Evolutionary conservation across 306 rosid species (phyloP).

Genomic region (Trifolium subterraneum): DNA sequence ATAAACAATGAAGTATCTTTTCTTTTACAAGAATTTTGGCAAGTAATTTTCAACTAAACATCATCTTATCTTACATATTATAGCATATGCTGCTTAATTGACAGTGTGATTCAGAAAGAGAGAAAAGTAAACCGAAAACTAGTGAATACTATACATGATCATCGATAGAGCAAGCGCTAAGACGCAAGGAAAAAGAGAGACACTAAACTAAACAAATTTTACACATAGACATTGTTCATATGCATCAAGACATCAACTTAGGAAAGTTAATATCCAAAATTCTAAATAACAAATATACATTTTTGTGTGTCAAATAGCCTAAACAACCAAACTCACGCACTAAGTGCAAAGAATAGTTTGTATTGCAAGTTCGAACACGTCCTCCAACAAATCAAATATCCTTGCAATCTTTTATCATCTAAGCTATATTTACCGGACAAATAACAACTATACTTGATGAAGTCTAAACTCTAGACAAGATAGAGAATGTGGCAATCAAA

Average conservation of each 20-base stretch:
- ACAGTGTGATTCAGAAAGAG: background rate
- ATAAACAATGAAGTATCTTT: background rate
- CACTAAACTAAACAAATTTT: no score
- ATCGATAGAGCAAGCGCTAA: no score
- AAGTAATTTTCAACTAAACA: background rate
- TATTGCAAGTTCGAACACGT: no score
- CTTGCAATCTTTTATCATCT: background rate
- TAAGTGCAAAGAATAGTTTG: background rate
- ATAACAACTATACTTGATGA: background rate
- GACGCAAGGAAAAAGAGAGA: no score
- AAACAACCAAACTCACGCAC: background rate
- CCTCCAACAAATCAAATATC: background rate
- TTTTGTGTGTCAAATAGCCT: background rate
- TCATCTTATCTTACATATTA: background rate
- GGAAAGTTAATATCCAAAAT: background rate
- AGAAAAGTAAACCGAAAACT: background rate
- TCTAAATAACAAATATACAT: background rate
- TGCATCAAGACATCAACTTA: background rate
- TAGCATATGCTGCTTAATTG: background rate
- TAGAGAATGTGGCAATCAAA: constrained; percentile 20
- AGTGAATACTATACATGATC: no score
- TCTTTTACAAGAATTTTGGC: background rate
- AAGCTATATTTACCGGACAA: background rate
- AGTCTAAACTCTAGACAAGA: background rate
- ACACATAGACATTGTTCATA: no score